Conservation (phyloP, 441 rosid genomes). For the Aquilaria agallochum region DNA sequence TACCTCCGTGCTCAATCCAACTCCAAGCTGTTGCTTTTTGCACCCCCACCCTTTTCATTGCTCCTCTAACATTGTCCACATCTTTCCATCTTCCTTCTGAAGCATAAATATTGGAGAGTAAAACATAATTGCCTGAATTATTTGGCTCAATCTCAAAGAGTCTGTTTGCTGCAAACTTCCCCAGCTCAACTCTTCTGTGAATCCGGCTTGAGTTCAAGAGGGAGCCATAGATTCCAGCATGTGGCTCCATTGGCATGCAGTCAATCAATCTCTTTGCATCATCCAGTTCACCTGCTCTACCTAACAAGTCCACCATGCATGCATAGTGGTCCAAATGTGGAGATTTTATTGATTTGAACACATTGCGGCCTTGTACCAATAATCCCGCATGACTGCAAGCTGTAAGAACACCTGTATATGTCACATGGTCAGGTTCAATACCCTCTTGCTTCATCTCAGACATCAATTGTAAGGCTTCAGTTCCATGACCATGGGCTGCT, state of each 20-base stretch:
- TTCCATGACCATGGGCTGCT: conserved; percentile 54
- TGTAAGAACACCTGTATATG: conserved; percentile 52
- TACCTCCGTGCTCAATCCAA: conserved; percentile 49
- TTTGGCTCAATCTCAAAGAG: conserved; percentile 30
- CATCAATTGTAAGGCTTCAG: conserved; percentile 42
- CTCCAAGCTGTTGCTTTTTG: conserved; percentile 54
- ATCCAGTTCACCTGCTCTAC: conserved; percentile 48
- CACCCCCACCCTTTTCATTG: conserved; percentile 35
- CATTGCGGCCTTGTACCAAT: conserved; percentile 40
- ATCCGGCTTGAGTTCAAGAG: conserved; percentile 58
- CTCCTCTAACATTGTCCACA: conserved; percentile 39
- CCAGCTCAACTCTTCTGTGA: conserved; percentile 41
- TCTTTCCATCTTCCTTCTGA: conserved; percentile 51
- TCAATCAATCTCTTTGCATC: conserved; percentile 52
- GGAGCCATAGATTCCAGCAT: conserved; percentile 62
- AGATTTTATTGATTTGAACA: conserved; percentile 38
- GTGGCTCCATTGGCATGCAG: conserved; percentile 45
- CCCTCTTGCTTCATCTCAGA: conserved; percentile 50
- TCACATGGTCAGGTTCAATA: conserved; percentile 43
- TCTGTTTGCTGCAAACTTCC: conserved; percentile 40
- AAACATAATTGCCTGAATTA: conserved; percentile 50
- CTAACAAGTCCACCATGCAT: conserved; percentile 60
- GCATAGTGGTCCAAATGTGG: conserved; percentile 48
- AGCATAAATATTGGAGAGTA: conserved; percentile 51
- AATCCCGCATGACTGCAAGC: conserved; percentile 66